These are phyloP conservation scores for Rhodofomes roseus DNA, from an alignment of 1,284 basidiomycete species.

Conservation along the genomic window DNA sequence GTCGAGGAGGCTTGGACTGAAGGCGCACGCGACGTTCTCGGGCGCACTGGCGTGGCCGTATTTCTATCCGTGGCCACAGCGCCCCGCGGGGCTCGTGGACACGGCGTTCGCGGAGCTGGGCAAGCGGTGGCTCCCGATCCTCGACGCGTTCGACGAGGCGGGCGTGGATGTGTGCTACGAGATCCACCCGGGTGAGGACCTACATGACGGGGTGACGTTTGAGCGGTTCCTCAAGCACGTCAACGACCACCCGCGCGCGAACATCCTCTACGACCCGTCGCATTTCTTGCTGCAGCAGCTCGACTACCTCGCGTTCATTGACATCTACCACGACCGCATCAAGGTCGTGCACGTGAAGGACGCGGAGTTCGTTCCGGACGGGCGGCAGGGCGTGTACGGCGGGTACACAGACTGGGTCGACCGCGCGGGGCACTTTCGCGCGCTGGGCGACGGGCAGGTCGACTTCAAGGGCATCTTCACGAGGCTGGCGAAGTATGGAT, in stretches of 20 bases:
- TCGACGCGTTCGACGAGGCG: constrained; percentile 1
- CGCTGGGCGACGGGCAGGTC: neutral
- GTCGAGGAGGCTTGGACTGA: neutral
- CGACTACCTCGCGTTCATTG: neutral
- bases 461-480: constrained; percentile 1
- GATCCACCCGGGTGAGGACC: neutral
- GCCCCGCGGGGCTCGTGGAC: constrained; percentile 1
- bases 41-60: constrained; percentile 1
- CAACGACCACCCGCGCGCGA: neutral
- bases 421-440: neutral
- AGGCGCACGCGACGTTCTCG: neutral
- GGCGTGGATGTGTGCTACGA: neutral
- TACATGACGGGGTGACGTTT: neutral
- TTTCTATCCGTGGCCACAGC: neutral
- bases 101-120: neutral
- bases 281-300: constrained; percentile 1
- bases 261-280: neutral
- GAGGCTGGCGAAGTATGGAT: neutral
- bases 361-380: constrained; percentile 1
- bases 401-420: neutral
- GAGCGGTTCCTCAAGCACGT: neutral
- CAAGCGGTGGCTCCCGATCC: neutral
- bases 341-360: neutral
- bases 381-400: neutral
- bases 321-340: constrained; percentile 3